A percentile compares a stretch with the other conserved stretches of the same genome.
phyloP scores from a whole-genome alignment of 345 rosid genomes.

The Pelargonium nanum region DNA sequence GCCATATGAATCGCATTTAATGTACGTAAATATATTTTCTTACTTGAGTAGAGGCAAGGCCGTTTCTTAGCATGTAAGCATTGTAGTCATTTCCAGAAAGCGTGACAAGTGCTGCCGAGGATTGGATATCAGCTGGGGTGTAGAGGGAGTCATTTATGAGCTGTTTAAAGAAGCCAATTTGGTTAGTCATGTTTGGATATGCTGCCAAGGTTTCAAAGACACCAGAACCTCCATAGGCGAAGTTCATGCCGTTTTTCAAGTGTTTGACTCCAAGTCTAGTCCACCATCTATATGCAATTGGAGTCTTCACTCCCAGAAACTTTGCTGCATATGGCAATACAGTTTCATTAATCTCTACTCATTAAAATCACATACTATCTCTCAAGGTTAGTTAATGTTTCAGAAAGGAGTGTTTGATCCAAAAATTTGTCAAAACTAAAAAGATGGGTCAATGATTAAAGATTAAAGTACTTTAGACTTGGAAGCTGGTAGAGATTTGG shows the following conservation, averaged over 20 bases:
- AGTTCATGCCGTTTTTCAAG: slow-evolving; percentile 52
- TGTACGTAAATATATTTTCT: not conserved
- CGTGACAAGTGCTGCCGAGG: slow-evolving; percentile 46
- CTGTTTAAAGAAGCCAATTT: slow-evolving; percentile 44
- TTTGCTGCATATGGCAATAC: slow-evolving; percentile 50
- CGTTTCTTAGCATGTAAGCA: slow-evolving; percentile 24
- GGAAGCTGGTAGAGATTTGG: too few relatives aligned
- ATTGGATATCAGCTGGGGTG: slow-evolving; percentile 18
- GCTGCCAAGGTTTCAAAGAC: slow-evolving; percentile 41
- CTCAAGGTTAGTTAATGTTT: too few relatives aligned
- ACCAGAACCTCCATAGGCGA: slow-evolving; percentile 85
- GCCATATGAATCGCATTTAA: too few relatives aligned
- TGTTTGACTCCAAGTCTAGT: slow-evolving; percentile 13
- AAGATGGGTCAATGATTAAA: too few relatives aligned
- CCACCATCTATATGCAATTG: slow-evolving; percentile 48
- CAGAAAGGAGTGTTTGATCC: too few relatives aligned
- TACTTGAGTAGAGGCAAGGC: slow-evolving; percentile 46
- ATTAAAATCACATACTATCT: too few relatives aligned
- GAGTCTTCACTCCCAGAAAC: slow-evolving; percentile 48
- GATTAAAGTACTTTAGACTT: too few relatives aligned
- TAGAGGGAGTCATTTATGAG: slow-evolving; percentile 28
- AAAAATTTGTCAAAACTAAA: too few relatives aligned
- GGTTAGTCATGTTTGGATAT: slow-evolving; percentile 66
- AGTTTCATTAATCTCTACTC: too few relatives aligned
- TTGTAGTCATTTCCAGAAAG: slow-evolving; percentile 70